These are phyloP conservation scores for Xylaria sp. DNA, from an alignment of 2,329 filamentous ascomycete genomes.

Conservation along the genomic window DNA sequence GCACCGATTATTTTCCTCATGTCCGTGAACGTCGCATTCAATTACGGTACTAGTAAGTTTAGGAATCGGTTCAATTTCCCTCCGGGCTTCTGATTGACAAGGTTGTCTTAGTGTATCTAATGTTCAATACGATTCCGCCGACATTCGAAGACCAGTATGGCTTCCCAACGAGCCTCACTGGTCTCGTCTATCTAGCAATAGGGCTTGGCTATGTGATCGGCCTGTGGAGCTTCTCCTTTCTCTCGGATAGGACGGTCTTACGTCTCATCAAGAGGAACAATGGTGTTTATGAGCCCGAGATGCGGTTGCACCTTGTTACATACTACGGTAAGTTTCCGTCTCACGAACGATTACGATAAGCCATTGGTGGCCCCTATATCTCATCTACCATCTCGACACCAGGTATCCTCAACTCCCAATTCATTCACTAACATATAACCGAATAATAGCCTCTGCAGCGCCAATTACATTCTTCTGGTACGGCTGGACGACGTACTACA, in stretches of 20 bases:
- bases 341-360: background rate
- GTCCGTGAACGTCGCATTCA: slow-evolving; percentile 57
- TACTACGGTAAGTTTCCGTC: slow-evolving; percentile 31
- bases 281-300: slow-evolving; percentile 39
- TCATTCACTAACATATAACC: background rate
- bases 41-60: slow-evolving; percentile 50
- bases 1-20: slow-evolving; percentile 55
- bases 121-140: slow-evolving; percentile 60
- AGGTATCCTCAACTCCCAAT: too few relatives aligned
- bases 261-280: slow-evolving; percentile 52
- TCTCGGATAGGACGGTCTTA: slow-evolving; percentile 53
- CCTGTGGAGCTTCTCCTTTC: slow-evolving; percentile 47
- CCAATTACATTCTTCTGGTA: slow-evolving; percentile 44
- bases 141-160: slow-evolving; percentile 55
- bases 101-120: slow-evolving; percentile 49
- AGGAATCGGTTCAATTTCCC: background rate
- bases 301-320: slow-evolving; percentile 38
- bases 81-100: background rate
- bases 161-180: slow-evolving; percentile 53
- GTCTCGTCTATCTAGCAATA: slow-evolving; percentile 56
- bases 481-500: slow-evolving; percentile 40
- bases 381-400: background rate
- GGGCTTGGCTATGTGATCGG: slow-evolving; percentile 51
- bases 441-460: slow-evolving; percentile 25
- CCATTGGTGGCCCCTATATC: background rate